Evolutionary conservation across 257 asterid species (phyloP), one percentile per base, ranked within the genome.

Genomic region (Anisodus acutangulus): DNA sequence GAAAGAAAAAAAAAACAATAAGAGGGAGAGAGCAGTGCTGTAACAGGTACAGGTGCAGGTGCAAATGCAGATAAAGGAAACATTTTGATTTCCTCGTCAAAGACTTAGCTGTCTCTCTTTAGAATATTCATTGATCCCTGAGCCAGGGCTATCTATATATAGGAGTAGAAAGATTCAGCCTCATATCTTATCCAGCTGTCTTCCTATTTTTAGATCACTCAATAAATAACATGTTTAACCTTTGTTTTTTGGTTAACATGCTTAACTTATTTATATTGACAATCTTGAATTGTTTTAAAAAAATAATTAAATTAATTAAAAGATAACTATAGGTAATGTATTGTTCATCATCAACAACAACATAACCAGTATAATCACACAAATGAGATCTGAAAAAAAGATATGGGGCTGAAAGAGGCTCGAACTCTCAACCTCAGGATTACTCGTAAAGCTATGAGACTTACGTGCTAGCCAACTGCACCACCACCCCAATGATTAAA

Each of bases 21-120:
- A 22, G 8, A 55, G 11, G 64, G 57, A 78, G 31, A 22, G 10
- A 47, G 6, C 8, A 72, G 78, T 86, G 85, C 62, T n/a, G 9
- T 13, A 41, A 51, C 19, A 88, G 90, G 92, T 90, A 0, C 26
- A 22, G 26, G 26, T 22, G 91, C 92, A 90, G 92, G 92, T 90
- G 92, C 87, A 90, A 88, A 88, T 90, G 92, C 92, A 88, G 91
- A 85, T 51, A 84, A 88, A 88, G 83, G 87, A 80, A 17, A 64
- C 91, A 86, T 87, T 89, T 85, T 86, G 90, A 84, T 59, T 82
- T 64, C 67, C 67, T 66, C 12, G 15, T 47, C 4, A 39, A 66
- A 53, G 47, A 37, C 64, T 47, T 8, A 5, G 53, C 66, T 22
- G 57, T 67, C 5, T 79, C 26, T 63, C 3, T 41, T 43, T 10